phyloP scores from a whole-genome alignment of 1,284 basidiomycete genomes.

The Microbotryum saponariae region DNA sequence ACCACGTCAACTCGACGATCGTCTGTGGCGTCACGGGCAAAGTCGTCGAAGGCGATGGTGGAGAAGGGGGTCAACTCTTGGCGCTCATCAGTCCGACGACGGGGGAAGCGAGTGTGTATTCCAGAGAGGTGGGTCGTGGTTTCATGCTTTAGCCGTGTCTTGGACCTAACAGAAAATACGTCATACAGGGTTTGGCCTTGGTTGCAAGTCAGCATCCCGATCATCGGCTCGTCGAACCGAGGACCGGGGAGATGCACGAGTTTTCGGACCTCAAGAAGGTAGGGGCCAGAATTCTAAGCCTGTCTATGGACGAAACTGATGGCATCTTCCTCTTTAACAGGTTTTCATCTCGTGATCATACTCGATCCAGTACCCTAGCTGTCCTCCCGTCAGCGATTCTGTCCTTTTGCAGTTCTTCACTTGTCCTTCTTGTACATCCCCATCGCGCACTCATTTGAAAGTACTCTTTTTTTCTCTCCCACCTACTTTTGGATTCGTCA shows the following conservation, averaged over 20 bases:
- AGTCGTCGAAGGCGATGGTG: conserved; percentile 77
- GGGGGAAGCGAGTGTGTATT: conserved; percentile 88
- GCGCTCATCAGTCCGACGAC: conserved; percentile 54
- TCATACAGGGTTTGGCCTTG: conserved; percentile 61
- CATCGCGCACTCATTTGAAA: too few species aligned
- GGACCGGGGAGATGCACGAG: conserved; percentile 58
- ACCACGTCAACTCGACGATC: conserved; percentile 90
- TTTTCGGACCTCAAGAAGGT: conserved; percentile 71
- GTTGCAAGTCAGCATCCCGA: conserved; percentile 66
- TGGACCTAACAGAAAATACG: too few species aligned
- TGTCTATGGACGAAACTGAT: background rate
- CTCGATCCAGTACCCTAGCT: too few species aligned
- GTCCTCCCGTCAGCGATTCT: too few species aligned
- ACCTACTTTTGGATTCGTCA: too few species aligned
- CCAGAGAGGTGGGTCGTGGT: conserved; percentile 59
- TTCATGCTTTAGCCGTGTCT: background rate
- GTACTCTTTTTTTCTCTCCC: too few species aligned
- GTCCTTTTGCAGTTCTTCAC: too few species aligned
- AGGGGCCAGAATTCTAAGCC: conserved; percentile 55
- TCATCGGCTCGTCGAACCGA: conserved; percentile 70
- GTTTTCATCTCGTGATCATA: conserved; percentile 65
- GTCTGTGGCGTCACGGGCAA: conserved; percentile 83
- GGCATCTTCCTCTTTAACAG: conserved; percentile 5
- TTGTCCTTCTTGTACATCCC: too few species aligned
- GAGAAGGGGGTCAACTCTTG: conserved; percentile 28